Conservation (phyloP, 2,329 filamentous ascomycete species). For the Xylaria sp. region DNA sequence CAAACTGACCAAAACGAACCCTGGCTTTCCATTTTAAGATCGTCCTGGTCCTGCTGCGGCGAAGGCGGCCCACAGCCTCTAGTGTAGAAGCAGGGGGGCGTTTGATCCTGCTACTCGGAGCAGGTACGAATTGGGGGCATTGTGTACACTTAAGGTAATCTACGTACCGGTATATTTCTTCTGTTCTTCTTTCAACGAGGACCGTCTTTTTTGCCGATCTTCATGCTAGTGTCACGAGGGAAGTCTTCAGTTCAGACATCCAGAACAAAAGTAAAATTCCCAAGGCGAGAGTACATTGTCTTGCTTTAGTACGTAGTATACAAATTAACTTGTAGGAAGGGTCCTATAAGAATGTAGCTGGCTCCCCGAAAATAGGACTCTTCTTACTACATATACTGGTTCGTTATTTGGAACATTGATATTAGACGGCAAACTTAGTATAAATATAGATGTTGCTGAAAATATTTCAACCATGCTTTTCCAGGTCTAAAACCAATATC, state of each 20-base stretch:
- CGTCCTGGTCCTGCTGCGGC: conserved; percentile 2
- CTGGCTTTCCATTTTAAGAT: conserved; percentile 17
- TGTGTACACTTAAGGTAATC: neutral
- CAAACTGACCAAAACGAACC: conserved; percentile 10
- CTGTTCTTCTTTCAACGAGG: neutral
- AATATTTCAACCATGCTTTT: neutral
- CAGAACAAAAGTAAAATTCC: neutral
- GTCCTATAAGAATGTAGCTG: neutral
- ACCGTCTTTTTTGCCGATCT: neutral
- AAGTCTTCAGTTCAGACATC: neutral
- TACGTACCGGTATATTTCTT: too few species aligned
- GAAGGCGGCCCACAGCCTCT: conserved; percentile 6
- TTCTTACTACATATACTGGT: neutral
- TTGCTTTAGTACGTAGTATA: neutral
- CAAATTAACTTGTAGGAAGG: neutral
- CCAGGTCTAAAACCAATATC: too few species aligned
- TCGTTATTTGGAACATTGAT: neutral
- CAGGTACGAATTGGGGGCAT: neutral
- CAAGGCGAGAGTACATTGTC: neutral
- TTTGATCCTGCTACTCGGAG: conserved; percentile 30
- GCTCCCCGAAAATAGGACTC: neutral
- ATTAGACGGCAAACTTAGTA: neutral
- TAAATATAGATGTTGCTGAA: neutral
- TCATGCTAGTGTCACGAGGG: neutral
- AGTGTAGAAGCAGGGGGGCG: conserved; percentile 11